Conservation (phyloP, 495 filamentous ascomycete species). For the Neurospora sp. region DNA sequence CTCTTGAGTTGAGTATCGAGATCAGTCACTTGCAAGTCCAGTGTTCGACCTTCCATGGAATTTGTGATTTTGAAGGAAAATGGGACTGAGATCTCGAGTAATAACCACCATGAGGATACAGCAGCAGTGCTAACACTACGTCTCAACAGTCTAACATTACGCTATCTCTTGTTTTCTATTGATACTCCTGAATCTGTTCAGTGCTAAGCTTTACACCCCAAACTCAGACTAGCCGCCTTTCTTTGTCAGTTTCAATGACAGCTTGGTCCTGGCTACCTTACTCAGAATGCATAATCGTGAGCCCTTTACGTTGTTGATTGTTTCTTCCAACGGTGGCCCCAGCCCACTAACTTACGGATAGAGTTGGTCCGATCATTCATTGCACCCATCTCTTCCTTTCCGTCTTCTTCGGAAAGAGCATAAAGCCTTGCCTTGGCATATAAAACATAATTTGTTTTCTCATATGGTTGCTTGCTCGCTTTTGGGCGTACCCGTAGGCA, state of each 20-base stretch:
- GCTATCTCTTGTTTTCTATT: background rate
- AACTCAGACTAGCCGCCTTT: background rate
- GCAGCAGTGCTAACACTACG: background rate
- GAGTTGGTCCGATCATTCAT: background rate
- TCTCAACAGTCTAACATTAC: background rate
- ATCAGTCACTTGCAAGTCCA: background rate
- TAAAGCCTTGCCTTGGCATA: background rate
- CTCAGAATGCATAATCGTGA: background rate
- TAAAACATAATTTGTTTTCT: background rate
- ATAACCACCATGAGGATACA: background rate
- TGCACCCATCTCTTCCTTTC: background rate
- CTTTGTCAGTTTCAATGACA: background rate
- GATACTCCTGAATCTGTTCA: background rate
- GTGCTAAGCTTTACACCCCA: background rate
- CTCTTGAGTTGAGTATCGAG: background rate
- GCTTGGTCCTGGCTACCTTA: background rate
- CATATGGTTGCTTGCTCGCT: background rate
- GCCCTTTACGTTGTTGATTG: background rate
- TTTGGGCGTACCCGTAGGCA: background rate
- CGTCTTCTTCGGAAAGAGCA: background rate
- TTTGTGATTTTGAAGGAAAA: background rate
- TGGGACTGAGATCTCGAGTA: background rate
- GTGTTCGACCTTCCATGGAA: background rate
- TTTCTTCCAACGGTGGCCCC: background rate
- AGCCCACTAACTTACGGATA: background rate